A percentile compares a stretch with the other conserved stretches of the same genome.
phyloP scores from a whole-genome alignment of 306 rosid species.

The Oemleria cerasiformis region DNA sequence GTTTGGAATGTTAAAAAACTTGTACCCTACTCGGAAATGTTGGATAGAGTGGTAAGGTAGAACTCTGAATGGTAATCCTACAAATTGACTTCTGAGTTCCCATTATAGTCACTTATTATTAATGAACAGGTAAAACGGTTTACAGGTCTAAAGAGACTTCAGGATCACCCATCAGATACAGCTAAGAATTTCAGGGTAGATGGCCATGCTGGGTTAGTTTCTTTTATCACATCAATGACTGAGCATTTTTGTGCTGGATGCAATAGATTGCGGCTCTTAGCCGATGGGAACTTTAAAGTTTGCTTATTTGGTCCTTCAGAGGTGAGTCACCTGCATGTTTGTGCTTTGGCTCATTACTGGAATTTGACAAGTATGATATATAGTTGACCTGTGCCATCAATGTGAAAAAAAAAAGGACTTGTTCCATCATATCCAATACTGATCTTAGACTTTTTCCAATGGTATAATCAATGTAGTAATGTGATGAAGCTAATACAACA shows the following conservation, averaged over 20 bases:
- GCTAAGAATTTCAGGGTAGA: slow-evolving; percentile 86
- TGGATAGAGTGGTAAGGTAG: slow-evolving; percentile 96
- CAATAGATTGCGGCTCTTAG: slow-evolving; percentile 87
- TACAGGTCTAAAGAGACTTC: slow-evolving; percentile 51
- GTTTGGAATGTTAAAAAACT: slow-evolving; percentile 98
- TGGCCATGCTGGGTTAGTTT: slow-evolving; percentile 70
- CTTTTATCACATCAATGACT: slow-evolving; percentile 92
- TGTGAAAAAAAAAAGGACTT: not conserved
- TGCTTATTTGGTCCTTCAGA: slow-evolving; percentile 96
- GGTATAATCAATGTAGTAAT: no score
- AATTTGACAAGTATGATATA: slow-evolving; percentile 17
- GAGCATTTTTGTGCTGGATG: slow-evolving; percentile 99
- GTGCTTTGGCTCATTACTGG: slow-evolving; percentile 15
- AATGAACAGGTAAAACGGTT: slow-evolving; percentile 49
- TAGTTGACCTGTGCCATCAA: not conserved
- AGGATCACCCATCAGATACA: slow-evolving; percentile 86
- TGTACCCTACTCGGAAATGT: slow-evolving; percentile 83
- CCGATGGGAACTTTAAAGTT: slow-evolving; percentile 94
- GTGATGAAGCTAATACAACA: no score
- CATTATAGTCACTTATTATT: slow-evolving; percentile 22
- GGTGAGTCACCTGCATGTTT: slow-evolving; percentile 42
- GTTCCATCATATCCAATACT: not conserved
- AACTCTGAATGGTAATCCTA: slow-evolving; percentile 37
- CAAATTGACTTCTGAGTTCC: slow-evolving; percentile 18
- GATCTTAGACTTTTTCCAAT: no score